Conservation (phyloP, 2,329 filamentous ascomycete genomes). For the Pestalotiopsis sp. region DNA sequence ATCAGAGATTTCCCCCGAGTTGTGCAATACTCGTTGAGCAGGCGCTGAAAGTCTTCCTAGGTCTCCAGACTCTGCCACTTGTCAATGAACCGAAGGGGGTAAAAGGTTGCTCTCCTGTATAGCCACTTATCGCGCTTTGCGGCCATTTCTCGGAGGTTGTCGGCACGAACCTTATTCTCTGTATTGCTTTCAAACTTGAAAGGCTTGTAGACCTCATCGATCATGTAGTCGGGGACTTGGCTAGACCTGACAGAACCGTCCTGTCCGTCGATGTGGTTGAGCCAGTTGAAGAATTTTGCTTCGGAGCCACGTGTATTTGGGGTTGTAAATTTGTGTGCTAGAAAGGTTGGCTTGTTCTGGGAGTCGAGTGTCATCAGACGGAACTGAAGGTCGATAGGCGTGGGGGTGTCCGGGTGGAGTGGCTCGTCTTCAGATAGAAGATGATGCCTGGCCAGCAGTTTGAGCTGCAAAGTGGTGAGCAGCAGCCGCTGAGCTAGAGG, state of each 20-base stretch:
- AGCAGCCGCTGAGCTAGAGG: not conserved
- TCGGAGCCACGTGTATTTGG: not conserved
- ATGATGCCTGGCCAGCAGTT: not conserved
- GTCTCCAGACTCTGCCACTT: conserved; percentile 2
- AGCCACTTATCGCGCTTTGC: not conserved
- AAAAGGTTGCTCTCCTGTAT: not conserved
- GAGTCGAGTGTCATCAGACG: not conserved
- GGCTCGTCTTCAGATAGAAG: not conserved
- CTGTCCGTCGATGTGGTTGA: not conserved
- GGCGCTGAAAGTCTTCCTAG: not conserved
- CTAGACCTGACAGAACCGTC: not conserved
- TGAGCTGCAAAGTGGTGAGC: not conserved
- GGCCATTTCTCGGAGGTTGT: not conserved
- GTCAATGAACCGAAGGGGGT: not conserved
- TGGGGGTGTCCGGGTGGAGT: not conserved
- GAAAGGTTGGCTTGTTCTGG: not conserved
- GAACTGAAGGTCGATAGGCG: not conserved
- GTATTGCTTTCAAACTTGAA: not conserved
- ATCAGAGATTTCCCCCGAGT: not conserved
- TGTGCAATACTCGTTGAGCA: not conserved
- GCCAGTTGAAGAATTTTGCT: not conserved
- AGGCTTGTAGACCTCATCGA: not conserved
- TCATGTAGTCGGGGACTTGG: not conserved
- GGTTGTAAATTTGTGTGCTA: not conserved
- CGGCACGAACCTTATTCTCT: not conserved